phyloP scores from a whole-genome alignment of 2,329 filamentous ascomycete species.

The Ceratocystis diversiconidia region DNA sequence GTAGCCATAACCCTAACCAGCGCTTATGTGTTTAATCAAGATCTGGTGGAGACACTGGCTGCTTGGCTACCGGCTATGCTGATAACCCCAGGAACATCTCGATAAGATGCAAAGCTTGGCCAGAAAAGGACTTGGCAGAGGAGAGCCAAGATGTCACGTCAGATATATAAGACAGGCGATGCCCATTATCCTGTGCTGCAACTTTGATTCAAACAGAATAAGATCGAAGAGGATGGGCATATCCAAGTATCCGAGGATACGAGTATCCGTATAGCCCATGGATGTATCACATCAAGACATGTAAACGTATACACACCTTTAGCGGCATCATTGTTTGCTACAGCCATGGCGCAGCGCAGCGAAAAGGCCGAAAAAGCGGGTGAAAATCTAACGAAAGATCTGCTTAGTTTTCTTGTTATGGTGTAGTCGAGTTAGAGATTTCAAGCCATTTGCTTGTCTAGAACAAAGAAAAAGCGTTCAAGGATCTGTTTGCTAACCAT shows the following conservation, averaged over 20 bases:
- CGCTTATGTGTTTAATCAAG: neutral
- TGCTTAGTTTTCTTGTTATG: neutral
- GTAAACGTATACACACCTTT: neutral
- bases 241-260: too few relatives aligned
- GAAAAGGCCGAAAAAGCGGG: neutral
- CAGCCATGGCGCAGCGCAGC: neutral
- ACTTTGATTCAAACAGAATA: neutral
- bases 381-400: neutral
- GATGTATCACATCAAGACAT: neutral
- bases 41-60: neutral
- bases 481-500: neutral
- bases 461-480: neutral
- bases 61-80: neutral
- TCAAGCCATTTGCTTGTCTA: neutral
- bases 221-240: neutral
- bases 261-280: neutral
- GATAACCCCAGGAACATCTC: neutral
- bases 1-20: neutral
- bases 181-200: neutral
- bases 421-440: neutral
- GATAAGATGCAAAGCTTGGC: neutral
- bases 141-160: neutral
- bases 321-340: neutral
- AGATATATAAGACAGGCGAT: neutral
- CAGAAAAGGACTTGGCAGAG: neutral